Evolutionary conservation across 768 basidiomycete genomes (phyloP), one percentile per base, ranked within the genome.

Genomic region (Scleroderma citrinum): DNA sequence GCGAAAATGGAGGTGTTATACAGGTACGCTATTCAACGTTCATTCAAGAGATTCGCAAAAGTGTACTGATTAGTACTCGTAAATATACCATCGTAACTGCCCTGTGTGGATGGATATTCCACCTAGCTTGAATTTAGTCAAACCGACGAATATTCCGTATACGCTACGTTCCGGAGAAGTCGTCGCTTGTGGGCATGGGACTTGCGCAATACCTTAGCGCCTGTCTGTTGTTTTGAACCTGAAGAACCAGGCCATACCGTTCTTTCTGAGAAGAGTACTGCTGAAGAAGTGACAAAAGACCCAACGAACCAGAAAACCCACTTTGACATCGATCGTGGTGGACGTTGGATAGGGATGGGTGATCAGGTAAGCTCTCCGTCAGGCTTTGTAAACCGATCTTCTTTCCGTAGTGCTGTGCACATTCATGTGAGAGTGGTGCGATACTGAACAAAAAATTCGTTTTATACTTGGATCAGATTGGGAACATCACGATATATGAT

Each of bases 51-150:
- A 6, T 21, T 20, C 20, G 10, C n/a, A 24, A 29, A 11, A 14
- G 8, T 20, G n/a, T 6, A 20, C 26, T 44, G 35, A 20, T 7
- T 6, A 7, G 6, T 23, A 32, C 35, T 3, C 14, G n/a, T 10
- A 24, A 44, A 31, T 2, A 17, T 10, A 20, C 23, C 21, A 34
- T 17, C n/a, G 29, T 24, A 6, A 21, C 12, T 4, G 14, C 34
- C n/a, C n/a, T n/a, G 17, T 44, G 14, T 30, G 13, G 34, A n/a
- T 38, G 34, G 49, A 14, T 20, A 19, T 16, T 26, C n/a, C n/a
- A 17, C 7, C 5, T 51, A 90, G 89, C 65, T 92, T 35, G 75
- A 77, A 51, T 97, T 93, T 67, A 86, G 93, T 58, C 88, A 89
- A 0, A 67, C 69, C 17, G 68, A 71, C 37, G 85, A 89, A 0